Evolutionary conservation across 257 asterid genomes (phyloP), one percentile per base, ranked within the genome.

Genomic region (Plantago elongata): DNA sequence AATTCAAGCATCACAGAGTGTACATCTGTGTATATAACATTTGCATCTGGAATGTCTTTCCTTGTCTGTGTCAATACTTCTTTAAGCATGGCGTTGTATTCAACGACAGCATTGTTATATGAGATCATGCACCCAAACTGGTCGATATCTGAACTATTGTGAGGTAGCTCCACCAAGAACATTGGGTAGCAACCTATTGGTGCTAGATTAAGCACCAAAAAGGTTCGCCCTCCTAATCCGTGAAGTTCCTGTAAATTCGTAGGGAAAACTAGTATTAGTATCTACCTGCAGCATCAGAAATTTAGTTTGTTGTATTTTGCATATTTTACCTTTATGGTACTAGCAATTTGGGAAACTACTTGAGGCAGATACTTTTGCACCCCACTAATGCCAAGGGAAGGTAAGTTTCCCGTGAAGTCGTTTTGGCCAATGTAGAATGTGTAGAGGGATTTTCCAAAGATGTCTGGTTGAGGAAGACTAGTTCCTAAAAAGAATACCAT

Each of bases 161-260:
- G 97, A 38, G 87, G 83, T 40, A 86, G 75, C 67, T 77, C 76
- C 60, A 81, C 91, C 71, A 84, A 65, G 70, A 79, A 76, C 12
- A 83, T 67, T 50, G 95, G 95, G 76, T 89, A 86, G 70, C 97
- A 89, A 15, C 97, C 97, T 29, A 86, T 63, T 46, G 95, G 97
- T 12, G 91, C 97, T 10, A 86, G 63, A 69, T 84, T 89, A 5
- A 84, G 75, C 64, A 89, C 89, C 68, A 84, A 45, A 52, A 89
- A 82, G 4, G 82, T 75, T 44, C 88, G 71, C 13, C 95, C 97
- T 3, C 97, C 97, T 34, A 86, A 73, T 34, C 62, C 75, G 30
- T 86, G 76, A 13, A 89, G 57, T 62, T 81, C 95, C 97, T 89
- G 66, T 9, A 60, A n/a, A 60, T 56, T 55, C 38, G 51, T 18